A percentile compares a stretch with the other conserved stretches of the same genome.
phyloP scores from a whole-genome alignment of 2,329 filamentous ascomycete genomes.

The Aspergillus neoniger region DNA sequence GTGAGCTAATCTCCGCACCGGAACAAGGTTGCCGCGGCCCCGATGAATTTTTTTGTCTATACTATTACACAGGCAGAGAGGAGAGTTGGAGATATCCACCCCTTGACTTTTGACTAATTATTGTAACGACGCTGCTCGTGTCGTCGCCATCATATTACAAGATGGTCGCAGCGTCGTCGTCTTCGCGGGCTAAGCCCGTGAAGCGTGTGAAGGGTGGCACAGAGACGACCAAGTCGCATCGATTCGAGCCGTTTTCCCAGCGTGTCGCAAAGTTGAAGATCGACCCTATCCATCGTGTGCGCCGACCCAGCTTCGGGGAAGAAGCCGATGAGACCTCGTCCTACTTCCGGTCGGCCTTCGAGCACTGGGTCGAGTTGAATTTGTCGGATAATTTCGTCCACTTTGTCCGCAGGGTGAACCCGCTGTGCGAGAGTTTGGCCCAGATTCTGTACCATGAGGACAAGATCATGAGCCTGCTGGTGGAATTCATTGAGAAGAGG shows the following conservation, averaged over 20 bases:
- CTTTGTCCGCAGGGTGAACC: constrained; percentile 73
- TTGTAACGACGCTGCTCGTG: constrained; percentile 28
- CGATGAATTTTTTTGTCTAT: constrained; percentile 43
- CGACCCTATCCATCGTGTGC: constrained; percentile 87
- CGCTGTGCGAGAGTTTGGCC: constrained; percentile 83
- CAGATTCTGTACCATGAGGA: constrained; percentile 90
- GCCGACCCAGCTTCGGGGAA: constrained; percentile 76
- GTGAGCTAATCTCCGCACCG: constrained; percentile 30
- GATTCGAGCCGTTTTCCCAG: constrained; percentile 87
- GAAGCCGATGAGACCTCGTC: constrained; percentile 77
- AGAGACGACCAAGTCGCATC: constrained; percentile 76
- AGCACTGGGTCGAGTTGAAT: constrained; percentile 91
- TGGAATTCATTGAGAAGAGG: constrained; percentile 72
- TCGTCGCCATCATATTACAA: constrained; percentile 25
- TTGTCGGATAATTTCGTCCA: constrained; percentile 76
- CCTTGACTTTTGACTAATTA: constrained; percentile 17
- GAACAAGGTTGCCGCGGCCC: constrained; percentile 33
- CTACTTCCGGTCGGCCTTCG: constrained; percentile 78
- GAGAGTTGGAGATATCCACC: constrained; percentile 22
- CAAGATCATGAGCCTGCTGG: constrained; percentile 76
- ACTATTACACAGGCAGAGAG: constrained; percentile 12
- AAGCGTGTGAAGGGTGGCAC: constrained; percentile 70
- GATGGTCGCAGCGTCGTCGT: constrained; percentile 59
- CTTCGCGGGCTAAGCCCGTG: constrained; percentile 68
- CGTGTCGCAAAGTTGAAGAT: constrained; percentile 91